Base-by-base conservation (phyloP, 495 filamentous ascomycete species). In the Podospora australis region DNA sequence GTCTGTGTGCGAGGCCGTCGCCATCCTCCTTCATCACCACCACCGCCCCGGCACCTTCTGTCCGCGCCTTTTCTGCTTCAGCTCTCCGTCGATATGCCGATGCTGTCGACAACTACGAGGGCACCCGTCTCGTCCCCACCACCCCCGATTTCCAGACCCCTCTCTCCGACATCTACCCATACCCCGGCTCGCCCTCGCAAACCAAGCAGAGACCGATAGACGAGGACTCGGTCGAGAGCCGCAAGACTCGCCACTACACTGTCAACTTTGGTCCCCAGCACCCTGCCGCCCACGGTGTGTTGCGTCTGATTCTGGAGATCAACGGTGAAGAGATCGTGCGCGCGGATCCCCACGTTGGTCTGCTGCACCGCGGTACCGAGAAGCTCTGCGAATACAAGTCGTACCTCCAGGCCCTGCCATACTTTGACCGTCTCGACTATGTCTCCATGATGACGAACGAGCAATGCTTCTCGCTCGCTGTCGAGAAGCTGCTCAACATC, bases 361-460 rank as follows among this genome's bases (percentile, higher is more conserved):
- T 99, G 58, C 77, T 99, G 55, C 94, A 99, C 70, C 81, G 94
- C 62, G 94, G 94, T 55, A 99, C 94, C 47, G 94, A 99, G 78
- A 99, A 99, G 80, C 82, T 99, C 73, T 97, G 96, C 68, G 94
- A 99, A 75, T 99, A 99, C 78, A 94, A 92, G 79, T 95, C 90
- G 42, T 99, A 99, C 66, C 81, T 97, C 58, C 94, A 99, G 68
- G 94, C 94, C 46, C 74, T 99, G 63, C 94, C 94, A 25, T 99
- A 99, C 73, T 99, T 99, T 64, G 94, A 99, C 73, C 86, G 94
- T 52, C 73, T 99, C 66, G 94, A 99, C 67, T 99, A 99, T 68
- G 91, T 96, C 48, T 95, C 89, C 65, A 99, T 99, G 94, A 98
- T 97, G 92, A 97, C 92, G 53, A 96, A 96, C 69, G 94, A 99